phyloP scores from a whole-genome alignment of 2,329 filamentous ascomycete genomes.

The Metarhizium brunneum region DNA sequence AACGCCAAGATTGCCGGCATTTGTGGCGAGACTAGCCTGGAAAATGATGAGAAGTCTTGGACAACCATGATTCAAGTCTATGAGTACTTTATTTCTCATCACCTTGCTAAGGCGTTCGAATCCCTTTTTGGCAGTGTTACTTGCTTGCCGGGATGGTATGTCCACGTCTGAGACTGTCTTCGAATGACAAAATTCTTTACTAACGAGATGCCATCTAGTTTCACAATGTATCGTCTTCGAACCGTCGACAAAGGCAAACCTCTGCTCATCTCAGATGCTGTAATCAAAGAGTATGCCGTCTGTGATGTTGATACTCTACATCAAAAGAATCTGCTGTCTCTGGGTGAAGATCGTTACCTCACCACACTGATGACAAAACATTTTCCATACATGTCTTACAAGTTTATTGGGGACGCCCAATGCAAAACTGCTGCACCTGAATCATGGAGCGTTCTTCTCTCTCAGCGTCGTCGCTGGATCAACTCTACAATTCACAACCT shows the following conservation, averaged over 20 bases:
- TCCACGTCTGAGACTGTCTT: conserved; percentile 14
- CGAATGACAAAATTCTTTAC: neutral
- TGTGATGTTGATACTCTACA: conserved; percentile 90
- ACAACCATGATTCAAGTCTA: conserved; percentile 99
- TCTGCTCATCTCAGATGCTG: conserved; percentile 80
- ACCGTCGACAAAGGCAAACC: conserved; percentile 92
- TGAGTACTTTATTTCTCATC: conserved; percentile 98
- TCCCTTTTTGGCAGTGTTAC: conserved; percentile 96
- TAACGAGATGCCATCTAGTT: conserved; percentile 46
- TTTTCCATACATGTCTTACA: conserved; percentile 92
- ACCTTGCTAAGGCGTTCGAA: conserved; percentile 93
- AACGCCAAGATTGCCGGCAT: conserved; percentile 96
- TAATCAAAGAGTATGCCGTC: conserved; percentile 83
- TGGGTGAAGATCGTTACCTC: conserved; percentile 94
- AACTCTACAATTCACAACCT: conserved; percentile 98
- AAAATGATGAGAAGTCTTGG: conserved; percentile 92
- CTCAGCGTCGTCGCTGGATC: conserved; percentile 98
- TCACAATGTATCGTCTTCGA: conserved; percentile 95
- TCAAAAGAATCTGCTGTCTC: conserved; percentile 88
- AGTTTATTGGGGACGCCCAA: conserved; percentile 89
- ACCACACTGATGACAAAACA: conserved; percentile 98
- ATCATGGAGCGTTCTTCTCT: conserved; percentile 86
- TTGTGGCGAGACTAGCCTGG: conserved; percentile 90
- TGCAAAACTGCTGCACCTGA: conserved; percentile 91
- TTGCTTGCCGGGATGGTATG: conserved; percentile 97